phyloP scores from a whole-genome alignment of 1,284 basidiomycete genomes.

The Tilletia setariae region DNA sequence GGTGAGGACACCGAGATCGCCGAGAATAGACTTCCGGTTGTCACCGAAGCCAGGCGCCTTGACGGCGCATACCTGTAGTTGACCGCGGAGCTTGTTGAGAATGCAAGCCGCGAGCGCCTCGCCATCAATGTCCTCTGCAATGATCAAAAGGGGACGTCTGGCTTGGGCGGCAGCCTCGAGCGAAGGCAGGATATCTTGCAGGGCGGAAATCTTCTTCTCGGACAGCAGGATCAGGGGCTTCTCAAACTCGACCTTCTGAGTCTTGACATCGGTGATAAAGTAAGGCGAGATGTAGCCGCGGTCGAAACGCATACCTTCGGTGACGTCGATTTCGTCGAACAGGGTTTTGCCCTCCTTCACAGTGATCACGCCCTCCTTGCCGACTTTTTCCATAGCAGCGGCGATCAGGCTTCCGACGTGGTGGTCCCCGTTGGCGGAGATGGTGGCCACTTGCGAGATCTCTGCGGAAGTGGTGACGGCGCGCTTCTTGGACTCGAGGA shows the following conservation, averaged over 20 bases:
- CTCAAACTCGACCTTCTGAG: conserved; percentile 94
- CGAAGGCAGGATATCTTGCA: conserved; percentile 92
- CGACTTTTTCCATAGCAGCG: conserved; percentile 99
- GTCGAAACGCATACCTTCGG: conserved; percentile 99
- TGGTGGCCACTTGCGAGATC: conserved; percentile 96
- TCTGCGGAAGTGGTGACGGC: conserved; percentile 95
- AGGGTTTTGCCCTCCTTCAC: conserved; percentile 98
- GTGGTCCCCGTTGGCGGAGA: conserved; percentile 92
- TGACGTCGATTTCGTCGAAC: conserved; percentile 97
- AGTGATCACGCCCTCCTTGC: conserved; percentile 99
- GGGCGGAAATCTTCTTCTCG: conserved; percentile 95
- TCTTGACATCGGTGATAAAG: conserved; percentile 98
- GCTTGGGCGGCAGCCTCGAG: conserved; percentile 87
- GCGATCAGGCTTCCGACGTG: conserved; percentile 95
- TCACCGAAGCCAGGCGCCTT: conserved; percentile 99
- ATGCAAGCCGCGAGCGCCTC: conserved; percentile 96
- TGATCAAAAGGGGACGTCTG: conserved; percentile 87
- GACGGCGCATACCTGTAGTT: conserved; percentile 85
- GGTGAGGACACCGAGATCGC: conserved; percentile 92
- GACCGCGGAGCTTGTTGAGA: conserved; percentile 96
- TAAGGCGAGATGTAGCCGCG: conserved; percentile 97
- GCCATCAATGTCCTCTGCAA: conserved; percentile 95
- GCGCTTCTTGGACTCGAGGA: conserved; percentile 83
- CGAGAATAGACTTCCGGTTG: conserved; percentile 96
- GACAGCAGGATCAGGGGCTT: conserved; percentile 89